These are phyloP conservation scores for Gremmenia infestans DNA, from an alignment of 2,329 filamentous ascomycete species.

Conservation along the genomic window DNA sequence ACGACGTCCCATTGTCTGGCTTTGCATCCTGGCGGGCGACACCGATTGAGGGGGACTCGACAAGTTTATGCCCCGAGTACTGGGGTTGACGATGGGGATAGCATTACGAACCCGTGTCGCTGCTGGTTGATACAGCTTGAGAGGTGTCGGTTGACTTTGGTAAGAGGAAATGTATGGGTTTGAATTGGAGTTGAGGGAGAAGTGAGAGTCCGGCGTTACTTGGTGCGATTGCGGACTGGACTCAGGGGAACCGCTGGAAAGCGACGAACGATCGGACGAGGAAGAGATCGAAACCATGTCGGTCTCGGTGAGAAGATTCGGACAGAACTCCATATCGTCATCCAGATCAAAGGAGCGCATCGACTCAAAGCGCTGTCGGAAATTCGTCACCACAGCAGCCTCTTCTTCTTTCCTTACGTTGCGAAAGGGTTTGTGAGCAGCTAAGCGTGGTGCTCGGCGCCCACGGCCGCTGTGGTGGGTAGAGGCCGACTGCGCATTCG, in stretches of 20 bases:
- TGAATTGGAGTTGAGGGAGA: slow-evolving; percentile 66
- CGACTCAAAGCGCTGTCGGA: slow-evolving; percentile 84
- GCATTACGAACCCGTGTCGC: slow-evolving; percentile 88
- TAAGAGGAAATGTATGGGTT: slow-evolving; percentile 63
- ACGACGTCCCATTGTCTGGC: slow-evolving; percentile 24
- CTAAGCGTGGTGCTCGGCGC: slow-evolving; percentile 75
- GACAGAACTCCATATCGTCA: slow-evolving; percentile 94
- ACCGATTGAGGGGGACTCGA: slow-evolving; percentile 78
- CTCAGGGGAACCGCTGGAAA: slow-evolving; percentile 91
- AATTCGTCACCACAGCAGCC: slow-evolving; percentile 67
- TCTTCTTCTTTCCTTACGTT: slow-evolving; percentile 87
- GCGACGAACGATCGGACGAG: slow-evolving; percentile 86
- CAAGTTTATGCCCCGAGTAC: slow-evolving; percentile 73
- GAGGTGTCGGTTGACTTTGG: slow-evolving; percentile 57
- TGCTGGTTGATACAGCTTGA: slow-evolving; percentile 88
- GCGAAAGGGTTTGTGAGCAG: slow-evolving; percentile 79
- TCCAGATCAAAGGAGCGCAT: slow-evolving; percentile 92
- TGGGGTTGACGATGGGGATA: slow-evolving; percentile 96
- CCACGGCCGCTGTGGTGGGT: slow-evolving; percentile 77
- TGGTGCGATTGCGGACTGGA: slow-evolving; percentile 82
- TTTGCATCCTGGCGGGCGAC: slow-evolving; percentile 56
- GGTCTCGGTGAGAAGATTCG: slow-evolving; percentile 76
- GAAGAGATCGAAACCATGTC: slow-evolving; percentile 90
- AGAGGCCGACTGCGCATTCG: slow-evolving; percentile 38
- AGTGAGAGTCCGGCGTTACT: slow-evolving; percentile 67